Evolutionary conservation across 768 basidiomycete species (phyloP), one percentile per base, ranked within the genome.

Genomic region (Cubamyces lactineus): DNA sequence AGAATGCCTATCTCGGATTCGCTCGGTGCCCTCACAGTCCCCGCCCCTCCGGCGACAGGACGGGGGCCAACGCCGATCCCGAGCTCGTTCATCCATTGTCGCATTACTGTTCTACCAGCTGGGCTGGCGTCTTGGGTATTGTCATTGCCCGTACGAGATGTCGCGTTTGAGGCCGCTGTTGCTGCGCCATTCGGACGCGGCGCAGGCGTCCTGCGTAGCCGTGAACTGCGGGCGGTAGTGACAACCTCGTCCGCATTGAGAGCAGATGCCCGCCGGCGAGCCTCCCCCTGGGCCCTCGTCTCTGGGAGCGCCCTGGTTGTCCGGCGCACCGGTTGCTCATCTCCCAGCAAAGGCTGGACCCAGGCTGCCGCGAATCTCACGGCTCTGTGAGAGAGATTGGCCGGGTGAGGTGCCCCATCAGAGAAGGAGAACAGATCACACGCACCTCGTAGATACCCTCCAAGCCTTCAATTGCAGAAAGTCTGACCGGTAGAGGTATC

Each of bases 401-500:
- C 19, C 8, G n/a, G 40, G 48, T 50, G 15, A 56, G 49, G 12
- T 9, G 28, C 16, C 13, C 7, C 16, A 46, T 23, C 3, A 39
- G 12, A 11, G 43, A 38, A 7, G 28, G 13, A 19, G 15, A 11
- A 17, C 4, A 28, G 21, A 19, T 46, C 24, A 34, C 30, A 39
- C 55, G 21, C 24, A 70, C 71, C 60, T 62, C 13, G 68, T 81
- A 0, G 94, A 85, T 26, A 96, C 73, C 24, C 94, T 86, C 78
- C 92, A 96, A 3, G 82, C 74, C 69, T 95, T 94, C 52, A 95
- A 80, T 56, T 85, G 85, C 17, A 91, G 82, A 16, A 94, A 70
- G 70, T 95, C 93, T 8, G 93, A 89, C 41, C 93, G 88, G 72
- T 96, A 96, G 39, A 93, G 76, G 67, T 87, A 84, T 0, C 94